These are phyloP conservation scores for Petunia secreta DNA, from an alignment of 257 asterid genomes.

Conservation along the genomic window DNA sequence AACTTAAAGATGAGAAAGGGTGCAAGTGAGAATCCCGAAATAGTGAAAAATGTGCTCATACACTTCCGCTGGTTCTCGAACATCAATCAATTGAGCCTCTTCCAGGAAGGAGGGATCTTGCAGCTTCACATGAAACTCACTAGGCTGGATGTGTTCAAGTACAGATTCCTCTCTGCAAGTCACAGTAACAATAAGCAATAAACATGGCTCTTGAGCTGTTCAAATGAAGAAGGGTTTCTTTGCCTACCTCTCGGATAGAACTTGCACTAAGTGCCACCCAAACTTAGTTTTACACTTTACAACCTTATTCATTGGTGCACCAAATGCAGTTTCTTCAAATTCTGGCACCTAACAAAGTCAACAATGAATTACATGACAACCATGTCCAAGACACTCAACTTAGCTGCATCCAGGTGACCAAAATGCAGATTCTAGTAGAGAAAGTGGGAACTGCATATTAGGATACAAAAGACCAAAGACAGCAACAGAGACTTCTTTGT, in stretches of 20 bases:
- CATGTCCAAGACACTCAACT: constrained; percentile 26
- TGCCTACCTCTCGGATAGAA: constrained; percentile 84
- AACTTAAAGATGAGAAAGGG: not conserved
- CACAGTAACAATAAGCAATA: constrained; percentile 35
- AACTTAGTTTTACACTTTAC: constrained; percentile 86
- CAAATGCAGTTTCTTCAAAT: constrained; percentile 95
- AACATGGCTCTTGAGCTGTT: constrained; percentile 27
- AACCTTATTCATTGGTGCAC: constrained; percentile 70
- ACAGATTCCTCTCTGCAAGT: constrained; percentile 67
- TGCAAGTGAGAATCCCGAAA: not conserved
- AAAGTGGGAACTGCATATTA: not conserved
- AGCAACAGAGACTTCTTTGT: not conserved
- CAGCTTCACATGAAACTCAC: constrained; percentile 77
- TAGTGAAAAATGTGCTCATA: constrained; percentile 41
- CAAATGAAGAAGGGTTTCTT: constrained; percentile 16
- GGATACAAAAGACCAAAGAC: constrained; percentile 17
- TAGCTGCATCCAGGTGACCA: constrained; percentile 8
- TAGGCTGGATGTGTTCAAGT: constrained; percentile 72
- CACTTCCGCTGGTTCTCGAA: constrained; percentile 99
- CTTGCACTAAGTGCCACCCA: constrained; percentile 98
- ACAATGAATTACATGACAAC: constrained; percentile 25
- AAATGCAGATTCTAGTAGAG: constrained; percentile 2
- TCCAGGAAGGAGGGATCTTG: constrained; percentile 81
- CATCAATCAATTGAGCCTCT: constrained; percentile 92
- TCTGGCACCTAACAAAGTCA: constrained; percentile 75